Evolutionary conservation across 2,329 filamentous ascomycete genomes (phyloP).

Genomic region (Endoconidiophora polonica): DNA sequence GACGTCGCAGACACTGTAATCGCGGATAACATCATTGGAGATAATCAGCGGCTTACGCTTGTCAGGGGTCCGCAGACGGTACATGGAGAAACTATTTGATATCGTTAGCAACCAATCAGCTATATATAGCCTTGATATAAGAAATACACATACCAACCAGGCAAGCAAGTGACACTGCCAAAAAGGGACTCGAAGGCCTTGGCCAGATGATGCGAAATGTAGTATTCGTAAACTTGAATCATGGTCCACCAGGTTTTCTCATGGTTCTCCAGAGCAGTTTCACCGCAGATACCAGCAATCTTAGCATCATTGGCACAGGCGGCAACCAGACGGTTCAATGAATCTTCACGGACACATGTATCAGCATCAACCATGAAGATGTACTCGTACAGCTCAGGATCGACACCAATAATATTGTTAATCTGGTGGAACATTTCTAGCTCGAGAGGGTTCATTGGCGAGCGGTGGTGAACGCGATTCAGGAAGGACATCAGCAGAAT

Average conservation of each 20-base stretch:
- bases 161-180: constrained; percentile 94
- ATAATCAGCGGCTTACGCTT: constrained; percentile 91
- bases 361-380: constrained; percentile 96
- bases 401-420: constrained; percentile 97
- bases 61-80: constrained; percentile 83
- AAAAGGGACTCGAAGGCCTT: constrained; percentile 98
- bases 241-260: constrained; percentile 96
- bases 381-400: constrained; percentile 94
- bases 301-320: constrained; percentile 87
- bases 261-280: constrained; percentile 91
- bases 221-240: constrained; percentile 99
- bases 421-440: constrained; percentile 98
- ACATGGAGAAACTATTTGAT: constrained; percentile 80
- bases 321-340: constrained; percentile 79
- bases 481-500: constrained; percentile 93
- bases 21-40: constrained; percentile 67
- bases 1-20: constrained; percentile 77
- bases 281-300: constrained; percentile 93
- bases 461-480: constrained; percentile 88
- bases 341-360: constrained; percentile 83
- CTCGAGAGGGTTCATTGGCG: constrained; percentile 89
- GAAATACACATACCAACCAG: constrained; percentile 72
- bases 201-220: constrained; percentile 89
- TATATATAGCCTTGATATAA: background rate
- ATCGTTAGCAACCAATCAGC: constrained; percentile 4